Conservation (phyloP, 768 basidiomycete genomes). For the Rhodotorula taiwanensis region DNA sequence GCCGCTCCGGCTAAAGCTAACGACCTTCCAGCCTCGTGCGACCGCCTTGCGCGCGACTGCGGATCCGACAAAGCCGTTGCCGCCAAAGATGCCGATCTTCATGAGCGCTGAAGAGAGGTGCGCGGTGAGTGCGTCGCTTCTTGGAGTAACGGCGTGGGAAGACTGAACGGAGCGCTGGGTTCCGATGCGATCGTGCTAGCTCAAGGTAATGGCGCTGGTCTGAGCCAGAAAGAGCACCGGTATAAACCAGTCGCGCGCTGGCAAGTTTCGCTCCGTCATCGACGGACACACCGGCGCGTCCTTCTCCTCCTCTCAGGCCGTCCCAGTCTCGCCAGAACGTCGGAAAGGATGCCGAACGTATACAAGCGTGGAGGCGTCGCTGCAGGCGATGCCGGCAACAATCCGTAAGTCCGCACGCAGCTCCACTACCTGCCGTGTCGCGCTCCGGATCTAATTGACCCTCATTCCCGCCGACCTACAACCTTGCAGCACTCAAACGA, state of each 20-base stretch:
- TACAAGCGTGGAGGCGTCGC: conserved; percentile 11
- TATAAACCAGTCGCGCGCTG: no score
- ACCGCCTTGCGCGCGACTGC: conserved; percentile 86
- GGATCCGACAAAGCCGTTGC: conserved; percentile 96
- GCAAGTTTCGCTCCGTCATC: not conserved
- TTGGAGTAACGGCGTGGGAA: no score
- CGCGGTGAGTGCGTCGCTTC: no score
- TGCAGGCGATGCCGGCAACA: conserved; percentile 6
- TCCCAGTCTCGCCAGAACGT: not conserved
- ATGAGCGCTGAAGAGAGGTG: not conserved
- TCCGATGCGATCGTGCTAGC: not conserved
- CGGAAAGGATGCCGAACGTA: not conserved
- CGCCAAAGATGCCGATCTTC: conserved; percentile 80
- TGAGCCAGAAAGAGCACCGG: no score
- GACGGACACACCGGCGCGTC: not conserved
- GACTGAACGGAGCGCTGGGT: not conserved
- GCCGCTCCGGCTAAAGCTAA: conserved; percentile 86
- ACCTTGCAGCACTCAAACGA: not conserved
- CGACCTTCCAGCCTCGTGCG: conserved; percentile 73
- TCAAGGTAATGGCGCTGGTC: not conserved
- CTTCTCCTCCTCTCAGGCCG: no score
- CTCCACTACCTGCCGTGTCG: not conserved
- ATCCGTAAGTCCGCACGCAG: conserved; percentile 11
- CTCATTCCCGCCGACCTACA: not conserved
- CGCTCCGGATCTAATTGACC: not conserved